Evolutionary conservation across 495 filamentous ascomycete genomes (phyloP), one percentile per base, ranked within the genome.

Genomic region (Penicillium maclennaniae): DNA sequence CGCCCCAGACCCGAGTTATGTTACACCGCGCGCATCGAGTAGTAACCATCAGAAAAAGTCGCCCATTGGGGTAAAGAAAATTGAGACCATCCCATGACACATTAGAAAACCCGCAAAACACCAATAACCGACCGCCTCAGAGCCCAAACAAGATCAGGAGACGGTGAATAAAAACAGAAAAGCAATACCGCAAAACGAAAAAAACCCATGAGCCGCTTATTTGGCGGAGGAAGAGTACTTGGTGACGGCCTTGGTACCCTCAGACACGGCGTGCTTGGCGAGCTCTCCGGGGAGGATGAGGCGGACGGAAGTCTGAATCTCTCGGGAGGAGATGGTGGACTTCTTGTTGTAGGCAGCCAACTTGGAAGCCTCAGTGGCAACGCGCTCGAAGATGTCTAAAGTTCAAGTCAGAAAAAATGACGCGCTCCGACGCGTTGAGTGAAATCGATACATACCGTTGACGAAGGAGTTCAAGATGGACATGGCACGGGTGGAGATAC

Each of bases 291-390:
- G 93, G 17, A 98, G 89, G 74, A 98, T 98, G 40, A 98, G 85
- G 54, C 93, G 87, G 59, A 98, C 93, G 57, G 93, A 98, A 62
- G 93, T 98, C 84, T 98, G 93, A 70, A 98, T 98, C 79, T 98
- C 93, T 70, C 93, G 87, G 57, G 92, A 96, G 21, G 93, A 97
- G 80, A 98, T 98, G 76, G 93, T 98, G 42, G 92, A 97, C 83
- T 98, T 98, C 88, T 98, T 98, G 87, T 98, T 98, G 83, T 98
- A 98, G 48, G 93, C 95, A 61, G 93, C 93, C 43, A 98, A 85
- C 86, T 98, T 98, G 70, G 91, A 96, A 40, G 93, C 93, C 76
- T 98, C 93, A 49, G 93, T 97, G 45, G 93, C 93, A 62, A 98
- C 93, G 62, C 93, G 95, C 86, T 98, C 93, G 75, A 98, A 98